Evolutionary conservation across 345 rosid species (phyloP), one percentile per base, ranked within the genome.

Genomic region (Euphorbia pulcherrima): DNA sequence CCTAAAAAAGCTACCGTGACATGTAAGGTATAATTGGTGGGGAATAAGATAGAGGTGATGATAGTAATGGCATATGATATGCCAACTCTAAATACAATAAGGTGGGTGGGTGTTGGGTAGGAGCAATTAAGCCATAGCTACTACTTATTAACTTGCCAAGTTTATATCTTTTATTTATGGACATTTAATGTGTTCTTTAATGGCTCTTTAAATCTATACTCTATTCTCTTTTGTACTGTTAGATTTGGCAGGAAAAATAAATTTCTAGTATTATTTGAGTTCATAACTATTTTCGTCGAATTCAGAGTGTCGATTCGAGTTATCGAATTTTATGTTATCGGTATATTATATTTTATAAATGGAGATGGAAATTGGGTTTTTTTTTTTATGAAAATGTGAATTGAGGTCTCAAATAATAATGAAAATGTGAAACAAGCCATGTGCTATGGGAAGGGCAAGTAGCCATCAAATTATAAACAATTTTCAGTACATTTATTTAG

Each of bases 71-170:
- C 50, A 44, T 6, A 44, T 11, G 61, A 71, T 77, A 82, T 29
- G 80, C 77, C 85, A 74, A 73, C 80, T 47, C 66, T 30, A 46
- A 63, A 5, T 27, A 21, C 46, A 21, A 46, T 61, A 62, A 64
- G 80, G 79, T 74, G 76, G 88, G 77, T 76, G 82, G 76, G 4
- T 7, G 82, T 76, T 82, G 80, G 79, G 82, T 60, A 23, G 75
- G 46, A 59, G 80, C 83, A 75, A 82, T 84, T 75, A 82, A 81
- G 72, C 81, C 72, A 48, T 8, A 60, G 70, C 77, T 63, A 46
- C 68, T 65, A 30, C 68, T 60, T 68, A 30, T 72, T 24, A 51
- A 69, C 44, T 8, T 41, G 47, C 14, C 2, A n/a, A 17, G 60
- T 35, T 37, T 75, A 62, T 28, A 62, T 28, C 52, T 30, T 24